Evolutionary conservation across 768 basidiomycete genomes (phyloP).

Genomic region (Ramaria sp.): DNA sequence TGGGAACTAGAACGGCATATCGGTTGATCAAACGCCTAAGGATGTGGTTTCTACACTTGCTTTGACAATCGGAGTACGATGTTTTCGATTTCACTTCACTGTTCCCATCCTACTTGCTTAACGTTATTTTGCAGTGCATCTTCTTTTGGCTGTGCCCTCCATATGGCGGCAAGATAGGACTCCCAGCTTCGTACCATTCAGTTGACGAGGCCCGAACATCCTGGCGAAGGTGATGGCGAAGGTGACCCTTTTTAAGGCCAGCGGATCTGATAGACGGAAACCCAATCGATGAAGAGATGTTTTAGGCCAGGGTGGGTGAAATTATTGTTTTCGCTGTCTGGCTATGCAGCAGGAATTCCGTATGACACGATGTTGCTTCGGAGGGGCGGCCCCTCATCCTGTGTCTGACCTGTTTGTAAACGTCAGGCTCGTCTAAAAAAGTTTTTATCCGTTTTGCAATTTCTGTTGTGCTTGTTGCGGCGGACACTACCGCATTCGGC

Average conservation of each 20-base stretch:
- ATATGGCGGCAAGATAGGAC: constrained; percentile 39
- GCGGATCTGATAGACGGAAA: constrained; percentile 61
- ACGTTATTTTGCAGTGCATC: constrained; percentile 34
- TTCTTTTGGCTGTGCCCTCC: constrained; percentile 28
- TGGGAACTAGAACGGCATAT: too few relatives aligned
- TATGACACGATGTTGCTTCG: background rate
- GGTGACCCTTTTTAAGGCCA: constrained; percentile 54
- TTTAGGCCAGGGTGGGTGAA: constrained; percentile 38
- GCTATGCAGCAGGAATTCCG: background rate
- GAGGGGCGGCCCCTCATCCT: too few relatives aligned
- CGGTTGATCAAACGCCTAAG: too few relatives aligned
- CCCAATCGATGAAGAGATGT: constrained; percentile 47
- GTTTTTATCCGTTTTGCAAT: constrained; percentile 34
- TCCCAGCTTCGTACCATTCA: constrained; percentile 22
- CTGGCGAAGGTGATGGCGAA: constrained; percentile 15
- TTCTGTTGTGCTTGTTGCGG: constrained; percentile 33
- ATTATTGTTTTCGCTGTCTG: background rate
- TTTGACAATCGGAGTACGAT: constrained; percentile 22
- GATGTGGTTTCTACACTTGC: too few relatives aligned
- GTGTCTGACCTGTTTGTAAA: background rate
- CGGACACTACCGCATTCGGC: constrained; percentile 46
- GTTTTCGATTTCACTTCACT: constrained; percentile 49
- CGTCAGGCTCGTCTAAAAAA: constrained; percentile 52
- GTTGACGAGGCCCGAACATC: constrained; percentile 16
- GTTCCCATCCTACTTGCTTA: constrained; percentile 37